These are phyloP conservation scores for Scedosporium aurantiacum DNA, from an alignment of 2,329 filamentous ascomycete genomes.

Conservation along the genomic window DNA sequence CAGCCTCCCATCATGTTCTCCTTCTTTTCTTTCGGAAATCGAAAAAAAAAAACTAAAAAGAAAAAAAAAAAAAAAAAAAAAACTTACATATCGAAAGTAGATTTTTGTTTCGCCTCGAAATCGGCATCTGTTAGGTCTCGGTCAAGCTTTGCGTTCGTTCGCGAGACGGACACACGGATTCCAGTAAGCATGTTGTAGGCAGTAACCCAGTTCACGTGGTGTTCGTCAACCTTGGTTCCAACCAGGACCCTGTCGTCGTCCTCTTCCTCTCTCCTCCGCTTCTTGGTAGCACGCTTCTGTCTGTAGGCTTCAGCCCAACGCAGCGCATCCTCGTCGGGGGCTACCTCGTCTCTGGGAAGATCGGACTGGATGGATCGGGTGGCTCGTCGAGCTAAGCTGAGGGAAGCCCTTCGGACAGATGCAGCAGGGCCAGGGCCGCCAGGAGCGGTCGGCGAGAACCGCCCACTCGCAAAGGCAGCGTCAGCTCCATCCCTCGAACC, in stretches of 20 bases:
- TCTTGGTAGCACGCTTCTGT: constrained; percentile 81
- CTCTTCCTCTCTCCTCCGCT: constrained; percentile 70
- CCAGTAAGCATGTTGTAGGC: constrained; percentile 99
- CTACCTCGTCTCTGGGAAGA: constrained; percentile 67
- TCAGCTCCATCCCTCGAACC: constrained; percentile 68
- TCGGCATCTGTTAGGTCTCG: constrained; percentile 81
- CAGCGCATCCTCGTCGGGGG: constrained; percentile 79
- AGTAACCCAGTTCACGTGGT: constrained; percentile 93
- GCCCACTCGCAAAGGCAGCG: constrained; percentile 57
- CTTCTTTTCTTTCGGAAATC: constrained; percentile 8
- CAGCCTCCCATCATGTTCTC: too few relatives aligned
- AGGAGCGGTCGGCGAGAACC: constrained; percentile 59
- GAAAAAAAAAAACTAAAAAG: neutral
- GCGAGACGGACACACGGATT: constrained; percentile 90
- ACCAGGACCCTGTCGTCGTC: constrained; percentile 92
- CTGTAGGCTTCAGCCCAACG: constrained; percentile 89
- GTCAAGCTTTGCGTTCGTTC: constrained; percentile 94
- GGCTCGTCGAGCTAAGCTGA: constrained; percentile 67
- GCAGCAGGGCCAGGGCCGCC: constrained; percentile 35
- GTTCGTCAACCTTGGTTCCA: constrained; percentile 94
- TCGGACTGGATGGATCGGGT: constrained; percentile 84
- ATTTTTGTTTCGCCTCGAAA: constrained; percentile 91
- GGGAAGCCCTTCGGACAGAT: constrained; percentile 57
- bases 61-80: neutral
- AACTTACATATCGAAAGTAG: constrained; percentile 92